Evolutionary conservation across 306 rosid species (phyloP).

Genomic region (Gleditsia sinensis): DNA sequence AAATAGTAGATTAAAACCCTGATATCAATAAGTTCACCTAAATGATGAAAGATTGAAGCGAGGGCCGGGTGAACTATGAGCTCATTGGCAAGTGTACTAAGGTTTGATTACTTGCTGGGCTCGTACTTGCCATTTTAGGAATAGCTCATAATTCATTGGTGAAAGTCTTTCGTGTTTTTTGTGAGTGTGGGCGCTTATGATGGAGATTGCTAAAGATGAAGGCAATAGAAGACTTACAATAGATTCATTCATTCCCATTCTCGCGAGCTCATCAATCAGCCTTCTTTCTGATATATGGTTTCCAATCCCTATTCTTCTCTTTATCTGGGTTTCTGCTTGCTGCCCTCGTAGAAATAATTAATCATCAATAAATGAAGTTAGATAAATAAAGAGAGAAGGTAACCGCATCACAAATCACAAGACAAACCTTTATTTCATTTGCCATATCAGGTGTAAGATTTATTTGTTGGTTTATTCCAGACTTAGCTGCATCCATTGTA

Average conservation of each 20-base stretch:
- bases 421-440: conserved; percentile 85
- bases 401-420: conserved; percentile 15
- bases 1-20: too few species aligned
- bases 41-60: too few species aligned
- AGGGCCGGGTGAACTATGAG: too few species aligned
- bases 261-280: conserved; percentile 86
- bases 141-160: not conserved
- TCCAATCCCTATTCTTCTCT: conserved; percentile 97
- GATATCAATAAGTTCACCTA: too few species aligned
- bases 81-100: too few species aligned
- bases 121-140: not conserved
- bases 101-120: conserved; percentile 6
- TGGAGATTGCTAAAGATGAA: conserved; percentile 4
- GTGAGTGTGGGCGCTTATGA: not conserved
- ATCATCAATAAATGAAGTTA: conserved; percentile 12
- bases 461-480: conserved; percentile 87
- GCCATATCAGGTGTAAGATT: conserved; percentile 88
- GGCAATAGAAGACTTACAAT: conserved; percentile 58
- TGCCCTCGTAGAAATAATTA: conserved; percentile 43
- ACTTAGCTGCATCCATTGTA: conserved; percentile 96
- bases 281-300: conserved; percentile 95
- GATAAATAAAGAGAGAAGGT: conserved; percentile 17
- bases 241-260: conserved; percentile 97
- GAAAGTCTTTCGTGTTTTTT: not conserved
- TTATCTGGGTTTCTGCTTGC: conserved; percentile 98